Percentiles rank a stretch among this genome's conserved stretches.
Evolutionary conservation across 169 alveolate species (phyloP).

Genomic region (Eimeria brunetti): DNA sequence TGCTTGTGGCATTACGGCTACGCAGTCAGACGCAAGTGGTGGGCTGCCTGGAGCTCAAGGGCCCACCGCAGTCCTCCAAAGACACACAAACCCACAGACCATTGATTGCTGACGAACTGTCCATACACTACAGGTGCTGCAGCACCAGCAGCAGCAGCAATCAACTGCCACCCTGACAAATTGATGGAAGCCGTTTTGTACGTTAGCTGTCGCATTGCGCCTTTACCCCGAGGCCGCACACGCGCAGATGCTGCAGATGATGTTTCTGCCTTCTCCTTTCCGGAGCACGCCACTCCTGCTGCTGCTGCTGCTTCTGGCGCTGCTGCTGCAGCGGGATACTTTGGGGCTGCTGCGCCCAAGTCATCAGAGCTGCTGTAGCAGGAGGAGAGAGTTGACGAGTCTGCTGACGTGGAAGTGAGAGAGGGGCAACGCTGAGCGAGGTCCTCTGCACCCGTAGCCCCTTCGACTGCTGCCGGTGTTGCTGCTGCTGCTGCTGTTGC

Average conservation of each 20-base stretch:
- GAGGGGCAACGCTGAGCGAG: constrained; percentile 24
- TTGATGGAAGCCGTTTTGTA: constrained; percentile 19
- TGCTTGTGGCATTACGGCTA: background rate
- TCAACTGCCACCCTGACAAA: constrained; percentile 9
- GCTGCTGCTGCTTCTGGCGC: constrained; percentile 20
- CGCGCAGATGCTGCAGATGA: background rate
- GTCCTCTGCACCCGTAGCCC: background rate
- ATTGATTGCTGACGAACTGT: constrained; percentile 82
- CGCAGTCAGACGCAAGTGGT: constrained; percentile 47
- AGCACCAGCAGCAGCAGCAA: constrained; percentile 79
- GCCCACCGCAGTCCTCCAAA: constrained; percentile 87
- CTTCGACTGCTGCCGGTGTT: background rate
- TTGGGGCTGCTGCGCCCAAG: background rate
- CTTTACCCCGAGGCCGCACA: constrained; percentile 30
- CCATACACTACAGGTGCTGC: constrained; percentile 87
- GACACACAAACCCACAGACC: constrained; percentile 86
- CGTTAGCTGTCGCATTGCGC: constrained; percentile 20
- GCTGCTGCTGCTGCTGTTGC: constrained; percentile 1
- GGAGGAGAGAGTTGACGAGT: background rate
- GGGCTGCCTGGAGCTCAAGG: constrained; percentile 85
- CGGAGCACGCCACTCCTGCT: background rate
- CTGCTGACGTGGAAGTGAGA: constrained; percentile 29
- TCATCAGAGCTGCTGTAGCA: constrained; percentile 19
- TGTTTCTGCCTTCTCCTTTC: background rate
- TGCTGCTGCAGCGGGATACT: constrained; percentile 4